Evolutionary conservation across 331 rosid species (phyloP).

Genomic region (Pyrus hybrid): DNA sequence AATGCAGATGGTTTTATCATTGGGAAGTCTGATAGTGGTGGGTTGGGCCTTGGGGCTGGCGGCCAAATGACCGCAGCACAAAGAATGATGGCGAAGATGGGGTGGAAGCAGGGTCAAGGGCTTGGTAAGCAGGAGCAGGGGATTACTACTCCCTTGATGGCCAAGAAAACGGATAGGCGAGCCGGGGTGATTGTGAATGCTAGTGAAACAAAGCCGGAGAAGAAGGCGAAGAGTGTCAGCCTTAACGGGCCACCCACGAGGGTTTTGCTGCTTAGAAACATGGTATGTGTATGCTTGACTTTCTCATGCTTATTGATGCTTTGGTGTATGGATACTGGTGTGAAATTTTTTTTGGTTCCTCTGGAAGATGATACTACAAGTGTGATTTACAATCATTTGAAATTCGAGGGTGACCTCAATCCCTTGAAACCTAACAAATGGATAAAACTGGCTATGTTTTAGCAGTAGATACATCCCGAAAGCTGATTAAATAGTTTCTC

Average conservation of each 20-base stretch:
- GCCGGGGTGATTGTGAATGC: slow-evolving; percentile 98
- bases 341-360: not conserved
- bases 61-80: slow-evolving; percentile 99
- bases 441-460: too few species aligned
- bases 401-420: too few species aligned
- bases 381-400: not conserved
- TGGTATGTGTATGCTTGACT: slow-evolving; percentile 45
- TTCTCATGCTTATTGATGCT: not conserved
- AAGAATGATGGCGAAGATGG: slow-evolving; percentile 99
- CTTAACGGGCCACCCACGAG: slow-evolving; percentile 76
- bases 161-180: slow-evolving; percentile 84
- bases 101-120: slow-evolving; percentile 97
- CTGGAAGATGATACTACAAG: not conserved
- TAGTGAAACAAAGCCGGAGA: slow-evolving; percentile 58
- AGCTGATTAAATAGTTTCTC: too few species aligned
- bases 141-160: slow-evolving; percentile 97
- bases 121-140: slow-evolving; percentile 97
- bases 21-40: slow-evolving; percentile 83
- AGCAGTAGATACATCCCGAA: too few species aligned
- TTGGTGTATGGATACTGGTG: too few species aligned
- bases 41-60: slow-evolving; percentile 90
- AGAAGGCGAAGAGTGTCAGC: slow-evolving; percentile 74
- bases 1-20: slow-evolving; percentile 70
- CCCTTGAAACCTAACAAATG: too few species aligned
- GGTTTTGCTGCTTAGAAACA: slow-evolving; percentile 82